Conservation (phyloP, 2,329 filamentous ascomycete species). For the Trichophyton simii region DNA sequence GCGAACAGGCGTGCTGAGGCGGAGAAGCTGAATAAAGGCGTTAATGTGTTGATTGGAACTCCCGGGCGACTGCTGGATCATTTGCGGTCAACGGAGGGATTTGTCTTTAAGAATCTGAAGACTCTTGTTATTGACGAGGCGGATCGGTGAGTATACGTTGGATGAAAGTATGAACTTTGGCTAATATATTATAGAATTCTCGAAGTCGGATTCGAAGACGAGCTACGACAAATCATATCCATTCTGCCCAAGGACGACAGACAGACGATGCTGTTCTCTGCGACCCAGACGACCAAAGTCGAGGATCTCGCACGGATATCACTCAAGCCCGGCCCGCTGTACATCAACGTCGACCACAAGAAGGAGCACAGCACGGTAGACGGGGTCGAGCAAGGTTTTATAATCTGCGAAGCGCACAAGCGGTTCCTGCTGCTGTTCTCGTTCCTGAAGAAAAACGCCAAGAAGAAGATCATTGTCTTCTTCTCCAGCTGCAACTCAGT, state of each 20-base stretch:
- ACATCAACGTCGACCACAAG: conserved; percentile 90
- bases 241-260: conserved; percentile 76
- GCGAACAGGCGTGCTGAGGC: conserved; percentile 83
- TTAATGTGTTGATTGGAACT: conserved; percentile 89
- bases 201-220: conserved; percentile 96
- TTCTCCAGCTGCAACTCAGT: conserved; percentile 86
- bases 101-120: conserved; percentile 84
- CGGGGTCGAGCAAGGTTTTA: conserved; percentile 89
- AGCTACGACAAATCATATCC: conserved; percentile 94
- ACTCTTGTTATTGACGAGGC: conserved; percentile 92
- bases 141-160: conserved; percentile 35
- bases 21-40: conserved; percentile 85
- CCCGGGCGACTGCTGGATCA: conserved; percentile 89
- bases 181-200: conserved; percentile 45
- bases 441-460: conserved; percentile 80
- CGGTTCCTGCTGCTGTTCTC: conserved; percentile 89
- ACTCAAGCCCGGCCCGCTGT: conserved; percentile 75
- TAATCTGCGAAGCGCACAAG: conserved; percentile 84
- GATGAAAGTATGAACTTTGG: no score
- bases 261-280: conserved; percentile 97
- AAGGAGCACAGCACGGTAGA: conserved; percentile 87
- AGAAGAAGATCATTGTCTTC: conserved; percentile 98
- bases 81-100: conserved; percentile 78
- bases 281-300: conserved; percentile 96
- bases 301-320: conserved; percentile 94